Conservation (phyloP, 176 grass and related monocot genomes). For the Eragrostis nindensis region DNA sequence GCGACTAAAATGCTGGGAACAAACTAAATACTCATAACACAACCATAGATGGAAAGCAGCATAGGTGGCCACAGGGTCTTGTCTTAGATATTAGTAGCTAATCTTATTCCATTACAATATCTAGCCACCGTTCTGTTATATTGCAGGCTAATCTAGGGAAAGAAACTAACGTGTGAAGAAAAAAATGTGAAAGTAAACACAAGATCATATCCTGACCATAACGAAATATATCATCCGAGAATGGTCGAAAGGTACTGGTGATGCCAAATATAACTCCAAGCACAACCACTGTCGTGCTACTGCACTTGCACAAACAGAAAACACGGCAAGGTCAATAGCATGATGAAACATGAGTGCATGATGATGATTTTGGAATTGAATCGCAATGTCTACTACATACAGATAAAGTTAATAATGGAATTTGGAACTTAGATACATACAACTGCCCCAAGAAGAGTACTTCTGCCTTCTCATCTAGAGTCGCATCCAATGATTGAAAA, state of each 20-base stretch:
- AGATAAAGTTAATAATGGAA: constrained; percentile 21
- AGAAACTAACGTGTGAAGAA: constrained; percentile 2
- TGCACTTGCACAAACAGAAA: constrained; percentile 45
- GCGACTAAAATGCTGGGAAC: background rate
- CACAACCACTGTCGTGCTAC: constrained; percentile 66
- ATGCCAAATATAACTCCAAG: constrained; percentile 88
- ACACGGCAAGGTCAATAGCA: constrained; percentile 31
- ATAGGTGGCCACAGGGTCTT: background rate
- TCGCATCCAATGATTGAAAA: constrained; percentile 56
- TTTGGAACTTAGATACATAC: constrained; percentile 50
- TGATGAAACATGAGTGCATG: constrained; percentile 3
- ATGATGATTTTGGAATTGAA: constrained; percentile 12
- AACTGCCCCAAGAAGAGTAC: constrained; percentile 79
- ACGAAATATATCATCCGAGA: constrained; percentile 81
- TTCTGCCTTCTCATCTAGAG: constrained; percentile 83
- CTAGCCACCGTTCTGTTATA: background rate
- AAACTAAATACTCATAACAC: constrained; percentile 3
- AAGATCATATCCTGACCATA: constrained; percentile 61
- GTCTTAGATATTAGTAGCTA: background rate
- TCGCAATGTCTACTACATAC: background rate
- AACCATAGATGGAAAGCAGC: constrained; percentile 1
- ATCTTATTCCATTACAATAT: constrained; percentile 9
- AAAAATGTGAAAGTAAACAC: constrained; percentile 4
- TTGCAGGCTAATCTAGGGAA: constrained; percentile 5
- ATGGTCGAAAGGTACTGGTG: constrained; percentile 78